phyloP scores from a whole-genome alignment of 2,329 filamentous ascomycete genomes.

The Tolypocladium amazonense region DNA sequence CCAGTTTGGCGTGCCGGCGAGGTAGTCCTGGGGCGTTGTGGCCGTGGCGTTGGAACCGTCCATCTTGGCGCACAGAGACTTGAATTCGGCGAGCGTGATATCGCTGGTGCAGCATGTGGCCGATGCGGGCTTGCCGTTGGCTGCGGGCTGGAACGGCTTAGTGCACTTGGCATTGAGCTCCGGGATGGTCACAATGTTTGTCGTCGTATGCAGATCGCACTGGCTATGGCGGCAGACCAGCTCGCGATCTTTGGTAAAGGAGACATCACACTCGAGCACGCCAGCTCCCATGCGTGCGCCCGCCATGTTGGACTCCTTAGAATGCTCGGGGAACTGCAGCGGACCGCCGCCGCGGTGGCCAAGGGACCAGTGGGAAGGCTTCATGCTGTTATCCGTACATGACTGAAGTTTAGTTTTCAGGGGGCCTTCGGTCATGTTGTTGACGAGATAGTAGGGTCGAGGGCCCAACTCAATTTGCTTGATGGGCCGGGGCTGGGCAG shows the following conservation, averaged over 20 bases:
- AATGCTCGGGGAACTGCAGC: conserved; percentile 55
- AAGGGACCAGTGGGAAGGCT: conserved; percentile 44
- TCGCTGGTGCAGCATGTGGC: conserved; percentile 64
- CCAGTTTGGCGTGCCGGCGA: conserved; percentile 48
- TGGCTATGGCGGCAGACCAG: conserved; percentile 60
- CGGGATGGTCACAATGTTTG: conserved; percentile 52
- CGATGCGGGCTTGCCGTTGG: conserved; percentile 36
- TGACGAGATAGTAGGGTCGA: conserved; percentile 53
- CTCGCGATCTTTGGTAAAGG: conserved; percentile 52
- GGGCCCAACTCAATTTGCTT: conserved; percentile 48
- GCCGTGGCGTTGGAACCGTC: conserved; percentile 51
- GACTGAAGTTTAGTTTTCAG: conserved; percentile 49
- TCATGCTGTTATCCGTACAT: conserved; percentile 44
- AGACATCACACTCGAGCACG: conserved; percentile 57
- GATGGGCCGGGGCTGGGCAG: conserved; percentile 20
- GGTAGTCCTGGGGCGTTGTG: conserved; percentile 45
- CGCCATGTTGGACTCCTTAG: conserved; percentile 45
- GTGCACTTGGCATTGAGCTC: conserved; percentile 55
- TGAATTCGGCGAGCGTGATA: conserved; percentile 57
- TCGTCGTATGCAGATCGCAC: conserved; percentile 59
- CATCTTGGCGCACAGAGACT: conserved; percentile 60
- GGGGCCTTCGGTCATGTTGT: conserved; percentile 48
- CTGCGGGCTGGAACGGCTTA: conserved; percentile 46
- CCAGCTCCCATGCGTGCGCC: conserved; percentile 59
- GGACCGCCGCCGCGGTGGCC: conserved; percentile 53